phyloP scores from a whole-genome alignment of 495 filamentous ascomycete species.

The Hypomontagnella monticulosa region DNA sequence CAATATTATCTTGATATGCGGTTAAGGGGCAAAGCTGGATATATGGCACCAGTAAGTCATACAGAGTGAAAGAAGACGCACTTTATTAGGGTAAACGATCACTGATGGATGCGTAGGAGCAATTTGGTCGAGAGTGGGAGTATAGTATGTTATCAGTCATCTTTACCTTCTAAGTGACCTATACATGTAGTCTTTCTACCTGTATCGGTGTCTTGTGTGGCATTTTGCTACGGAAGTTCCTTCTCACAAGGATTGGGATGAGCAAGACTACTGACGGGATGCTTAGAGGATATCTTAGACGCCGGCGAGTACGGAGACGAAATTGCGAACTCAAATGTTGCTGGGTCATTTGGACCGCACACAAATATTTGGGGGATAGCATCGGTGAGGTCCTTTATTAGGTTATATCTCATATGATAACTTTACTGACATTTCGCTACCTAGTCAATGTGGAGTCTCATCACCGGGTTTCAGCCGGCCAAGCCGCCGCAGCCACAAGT shows the following conservation, averaged over 20 bases:
- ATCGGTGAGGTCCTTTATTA: conserved; percentile 8
- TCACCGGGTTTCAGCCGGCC: conserved; percentile 13
- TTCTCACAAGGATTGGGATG: no score
- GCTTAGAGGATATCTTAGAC: not conserved
- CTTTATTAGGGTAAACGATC: not conserved
- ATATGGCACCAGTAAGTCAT: conserved; percentile 28
- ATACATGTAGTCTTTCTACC: no score
- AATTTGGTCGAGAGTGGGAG: conserved; percentile 39
- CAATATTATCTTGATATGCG: conserved; percentile 2
- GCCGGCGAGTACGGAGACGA: not conserved
- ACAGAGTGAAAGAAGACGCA: not conserved
- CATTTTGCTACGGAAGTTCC: no score
- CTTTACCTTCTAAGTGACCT: not conserved
- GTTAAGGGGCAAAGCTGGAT: not conserved
- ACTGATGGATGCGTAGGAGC: conserved; percentile 29
- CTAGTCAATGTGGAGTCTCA: conserved; percentile 38
- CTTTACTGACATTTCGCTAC: conserved; percentile 9
- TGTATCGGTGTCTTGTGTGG: no score
- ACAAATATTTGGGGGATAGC: conserved; percentile 40
- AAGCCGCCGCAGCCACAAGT: conserved; percentile 24
- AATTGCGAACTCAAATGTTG: conserved; percentile 4
- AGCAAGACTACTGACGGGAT: no score
- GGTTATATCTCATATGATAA: not conserved
- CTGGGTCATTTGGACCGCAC: conserved; percentile 29
- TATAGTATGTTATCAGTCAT: conserved; percentile 15